phyloP scores from a whole-genome alignment of 2,329 filamentous ascomycete species.

The Verticillium isaacii region DNA sequence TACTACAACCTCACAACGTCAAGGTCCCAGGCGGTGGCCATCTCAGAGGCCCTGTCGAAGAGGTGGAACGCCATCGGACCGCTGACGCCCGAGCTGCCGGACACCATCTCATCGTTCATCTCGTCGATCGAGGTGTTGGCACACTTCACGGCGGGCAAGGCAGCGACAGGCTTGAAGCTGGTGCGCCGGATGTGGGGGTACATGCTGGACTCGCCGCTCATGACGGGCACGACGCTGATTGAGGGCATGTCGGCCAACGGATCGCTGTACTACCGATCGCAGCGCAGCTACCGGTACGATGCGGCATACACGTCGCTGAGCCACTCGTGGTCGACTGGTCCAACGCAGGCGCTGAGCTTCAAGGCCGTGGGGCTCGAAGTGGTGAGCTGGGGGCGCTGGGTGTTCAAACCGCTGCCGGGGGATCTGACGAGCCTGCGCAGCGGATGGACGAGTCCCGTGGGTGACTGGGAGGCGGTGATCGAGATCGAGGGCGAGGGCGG shows the following conservation, averaged over 20 bases:
- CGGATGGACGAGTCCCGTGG: constrained; percentile 15
- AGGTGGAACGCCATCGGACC: constrained; percentile 24
- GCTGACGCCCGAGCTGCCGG: constrained; percentile 24
- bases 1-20: constrained; percentile 17
- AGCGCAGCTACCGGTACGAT: constrained; percentile 24
- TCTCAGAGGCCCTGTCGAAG: constrained; percentile 14
- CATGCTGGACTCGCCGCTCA: constrained; percentile 20
- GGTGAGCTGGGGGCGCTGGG: constrained; percentile 19
- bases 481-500: constrained; percentile 2
- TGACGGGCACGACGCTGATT: constrained; percentile 29
- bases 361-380: constrained; percentile 21
- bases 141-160: constrained; percentile 18
- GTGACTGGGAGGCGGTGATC: constrained; percentile 11
- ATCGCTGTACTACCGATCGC: constrained; percentile 24
- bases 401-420: constrained; percentile 17
- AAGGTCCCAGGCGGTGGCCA: constrained; percentile 6
- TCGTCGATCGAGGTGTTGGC: constrained; percentile 26
- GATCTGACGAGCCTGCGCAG: constrained; percentile 13
- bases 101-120: constrained; percentile 31
- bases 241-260: constrained; percentile 32
- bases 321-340: constrained; percentile 28
- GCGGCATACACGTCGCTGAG: constrained; percentile 25
- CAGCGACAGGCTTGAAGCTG: constrained; percentile 20
- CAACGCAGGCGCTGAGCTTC: constrained; percentile 20
- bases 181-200: constrained; percentile 23